These are phyloP conservation scores for Friedmanniomyces simplex DNA, from an alignment of 495 filamentous ascomycete species.

Conservation along the genomic window DNA sequence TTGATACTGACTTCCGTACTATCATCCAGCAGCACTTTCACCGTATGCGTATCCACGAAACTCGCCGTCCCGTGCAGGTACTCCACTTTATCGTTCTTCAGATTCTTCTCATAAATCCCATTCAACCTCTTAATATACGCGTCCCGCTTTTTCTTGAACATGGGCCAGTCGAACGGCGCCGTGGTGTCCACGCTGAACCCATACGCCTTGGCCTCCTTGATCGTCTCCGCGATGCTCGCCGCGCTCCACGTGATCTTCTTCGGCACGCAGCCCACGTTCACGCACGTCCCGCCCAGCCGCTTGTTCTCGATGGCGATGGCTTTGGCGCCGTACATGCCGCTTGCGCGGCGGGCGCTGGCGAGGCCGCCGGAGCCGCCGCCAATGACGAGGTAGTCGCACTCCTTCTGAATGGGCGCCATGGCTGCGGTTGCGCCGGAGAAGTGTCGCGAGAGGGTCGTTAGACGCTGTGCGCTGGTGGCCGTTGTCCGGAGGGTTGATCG, in stretches of 20 bases:
- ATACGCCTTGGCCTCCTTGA: slow-evolving; percentile 64
- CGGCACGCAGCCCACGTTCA: slow-evolving; percentile 71
- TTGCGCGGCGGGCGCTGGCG: slow-evolving; percentile 38
- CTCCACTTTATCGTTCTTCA: slow-evolving; percentile 67
- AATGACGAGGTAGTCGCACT: slow-evolving; percentile 43
- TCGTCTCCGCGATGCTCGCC: slow-evolving; percentile 57
- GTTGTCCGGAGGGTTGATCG: background rate
- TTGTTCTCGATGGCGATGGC: slow-evolving; percentile 57
- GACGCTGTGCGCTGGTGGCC: slow-evolving; percentile 16
- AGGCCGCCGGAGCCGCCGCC: slow-evolving; percentile 43
- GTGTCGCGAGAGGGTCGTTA: slow-evolving; percentile 33
- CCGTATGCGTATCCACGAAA: slow-evolving; percentile 52
- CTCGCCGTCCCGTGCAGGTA: slow-evolving; percentile 62
- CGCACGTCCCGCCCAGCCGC: slow-evolving; percentile 70
- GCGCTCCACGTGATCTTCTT: slow-evolving; percentile 81
- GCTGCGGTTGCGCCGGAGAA: slow-evolving; percentile 29
- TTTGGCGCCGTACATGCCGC: slow-evolving; percentile 40
- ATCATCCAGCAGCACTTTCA: slow-evolving; percentile 56
- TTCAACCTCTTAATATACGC: slow-evolving; percentile 66
- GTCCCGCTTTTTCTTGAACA: slow-evolving; percentile 68
- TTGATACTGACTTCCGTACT: slow-evolving; percentile 53
- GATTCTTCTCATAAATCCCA: slow-evolving; percentile 71
- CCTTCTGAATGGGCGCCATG: slow-evolving; percentile 42
- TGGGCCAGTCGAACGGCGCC: slow-evolving; percentile 61
- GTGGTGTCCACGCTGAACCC: slow-evolving; percentile 58